A percentile compares a stretch with the other conserved stretches of the same genome.
Conservation (phyloP, 1,284 basidiomycete species). For the Microbotryum silenes-acaulis region DNA sequence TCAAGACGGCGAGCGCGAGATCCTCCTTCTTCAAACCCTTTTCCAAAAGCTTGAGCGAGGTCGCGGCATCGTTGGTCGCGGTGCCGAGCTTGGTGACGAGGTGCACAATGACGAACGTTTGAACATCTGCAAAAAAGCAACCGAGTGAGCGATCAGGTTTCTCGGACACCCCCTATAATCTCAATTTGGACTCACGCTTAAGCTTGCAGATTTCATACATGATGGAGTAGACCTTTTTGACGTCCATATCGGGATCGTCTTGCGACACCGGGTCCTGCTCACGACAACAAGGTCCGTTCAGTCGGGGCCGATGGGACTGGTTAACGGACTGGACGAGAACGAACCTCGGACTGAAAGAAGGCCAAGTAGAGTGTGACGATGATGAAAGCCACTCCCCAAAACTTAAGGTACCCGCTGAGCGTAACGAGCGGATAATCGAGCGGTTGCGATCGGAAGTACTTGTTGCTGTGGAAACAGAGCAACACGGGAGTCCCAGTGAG, state of each 20-base stretch:
- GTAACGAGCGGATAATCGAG: conserved; percentile 72
- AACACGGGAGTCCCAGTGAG: conserved; percentile 5
- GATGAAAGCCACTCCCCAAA: conserved; percentile 76
- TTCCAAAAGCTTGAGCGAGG: conserved; percentile 89
- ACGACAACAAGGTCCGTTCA: neutral
- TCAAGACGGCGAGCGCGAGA: conserved; percentile 83
- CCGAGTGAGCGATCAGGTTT: too few species aligned
- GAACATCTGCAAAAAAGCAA: conserved; percentile 59
- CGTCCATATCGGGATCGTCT: conserved; percentile 68
- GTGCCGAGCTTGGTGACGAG: conserved; percentile 92
- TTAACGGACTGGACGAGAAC: conserved; percentile 25
- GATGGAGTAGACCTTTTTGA: conserved; percentile 80
- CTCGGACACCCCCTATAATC: too few species aligned
- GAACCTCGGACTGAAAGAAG: conserved; percentile 79
- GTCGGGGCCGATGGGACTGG: neutral
- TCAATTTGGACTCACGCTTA: conserved; percentile 55
- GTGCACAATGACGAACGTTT: conserved; percentile 78
- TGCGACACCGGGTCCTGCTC: conserved; percentile 62
- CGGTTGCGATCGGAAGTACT: conserved; percentile 55
- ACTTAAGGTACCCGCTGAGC: conserved; percentile 72
- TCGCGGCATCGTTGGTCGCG: conserved; percentile 88
- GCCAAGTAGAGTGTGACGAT: conserved; percentile 78
- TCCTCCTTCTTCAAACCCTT: conserved; percentile 95
- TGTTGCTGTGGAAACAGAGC: conserved; percentile 46
- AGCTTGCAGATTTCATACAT: conserved; percentile 92